Conservation (phyloP, 2,329 filamentous ascomycete species). For the Epichloe sibirici region DNA sequence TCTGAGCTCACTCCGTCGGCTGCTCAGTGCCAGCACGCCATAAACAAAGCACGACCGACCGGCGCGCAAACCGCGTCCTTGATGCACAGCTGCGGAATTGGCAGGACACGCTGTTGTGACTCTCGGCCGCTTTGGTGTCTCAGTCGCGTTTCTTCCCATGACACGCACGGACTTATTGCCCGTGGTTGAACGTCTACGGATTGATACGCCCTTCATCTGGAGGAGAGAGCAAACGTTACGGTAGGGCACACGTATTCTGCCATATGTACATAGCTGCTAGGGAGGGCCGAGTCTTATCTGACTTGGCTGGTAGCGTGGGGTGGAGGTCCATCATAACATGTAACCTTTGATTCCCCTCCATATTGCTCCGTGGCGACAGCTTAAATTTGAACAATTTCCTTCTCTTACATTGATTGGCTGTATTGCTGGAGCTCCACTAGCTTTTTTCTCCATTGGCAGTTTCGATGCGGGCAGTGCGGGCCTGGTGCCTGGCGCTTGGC, state of each 20-base stretch:
- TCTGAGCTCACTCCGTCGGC: background rate
- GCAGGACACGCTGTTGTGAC: background rate
- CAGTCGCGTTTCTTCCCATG: background rate
- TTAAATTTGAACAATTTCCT: conserved; percentile 21
- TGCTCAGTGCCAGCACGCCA: background rate
- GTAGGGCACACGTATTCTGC: too few species aligned
- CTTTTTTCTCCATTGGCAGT: background rate
- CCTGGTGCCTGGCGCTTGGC: conserved; percentile 11
- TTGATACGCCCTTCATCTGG: background rate
- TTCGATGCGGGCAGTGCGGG: background rate
- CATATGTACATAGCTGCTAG: too few species aligned
- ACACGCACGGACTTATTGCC: conserved; percentile 1
- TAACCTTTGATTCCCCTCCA: background rate
- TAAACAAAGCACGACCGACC: background rate
- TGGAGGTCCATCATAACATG: background rate
- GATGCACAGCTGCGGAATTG: background rate
- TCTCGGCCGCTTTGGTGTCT: background rate
- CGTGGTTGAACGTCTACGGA: background rate
- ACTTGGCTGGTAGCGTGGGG: too few species aligned
- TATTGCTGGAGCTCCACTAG: background rate
- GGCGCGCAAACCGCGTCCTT: background rate
- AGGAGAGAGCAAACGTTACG: background rate
- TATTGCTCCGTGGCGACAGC: background rate
- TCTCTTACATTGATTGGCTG: conserved; percentile 8
- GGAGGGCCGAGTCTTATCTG: too few species aligned